phyloP scores from a whole-genome alignment of 75 land plant species.

The Picea glauca region DNA sequence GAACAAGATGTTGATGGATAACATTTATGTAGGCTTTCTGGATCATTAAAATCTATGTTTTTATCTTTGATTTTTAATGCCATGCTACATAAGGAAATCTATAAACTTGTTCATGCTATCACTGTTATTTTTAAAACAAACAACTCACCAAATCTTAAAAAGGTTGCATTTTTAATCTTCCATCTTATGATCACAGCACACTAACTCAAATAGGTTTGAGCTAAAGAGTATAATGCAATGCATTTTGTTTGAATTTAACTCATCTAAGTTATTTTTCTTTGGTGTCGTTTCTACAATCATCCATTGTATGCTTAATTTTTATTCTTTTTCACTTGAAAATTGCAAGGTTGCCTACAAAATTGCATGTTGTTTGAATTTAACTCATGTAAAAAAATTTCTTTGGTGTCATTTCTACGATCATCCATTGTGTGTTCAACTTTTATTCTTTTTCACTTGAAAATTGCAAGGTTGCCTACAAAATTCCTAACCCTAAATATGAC shows the following conservation, averaged over 20 bases:
- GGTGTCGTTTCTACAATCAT: too few relatives aligned
- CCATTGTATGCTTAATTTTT: too few relatives aligned
- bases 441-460: not conserved
- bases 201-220: not conserved
- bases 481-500: not conserved
- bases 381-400: not conserved
- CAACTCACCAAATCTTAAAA: conserved; percentile 17
- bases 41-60: too few relatives aligned
- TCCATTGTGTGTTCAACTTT: conserved; percentile 13
- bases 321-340: too few relatives aligned
- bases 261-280: conserved; percentile 14
- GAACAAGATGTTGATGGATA: too few relatives aligned
- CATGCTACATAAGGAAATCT: too few relatives aligned
- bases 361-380: too few relatives aligned
- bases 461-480: not conserved
- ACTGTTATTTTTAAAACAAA: not conserved
- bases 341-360: too few relatives aligned
- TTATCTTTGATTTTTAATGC: too few relatives aligned
- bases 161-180: not conserved
- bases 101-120: too few relatives aligned
- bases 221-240: not conserved
- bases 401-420: conserved; percentile 16
- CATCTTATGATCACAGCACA: not conserved
- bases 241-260: not conserved
- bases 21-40: too few relatives aligned